A percentile compares a stretch with the other conserved stretches of the same genome.
These are phyloP conservation scores for Ophiostoma montium DNA, from an alignment of 2,329 filamentous ascomycete genomes.

Conservation along the genomic window DNA sequence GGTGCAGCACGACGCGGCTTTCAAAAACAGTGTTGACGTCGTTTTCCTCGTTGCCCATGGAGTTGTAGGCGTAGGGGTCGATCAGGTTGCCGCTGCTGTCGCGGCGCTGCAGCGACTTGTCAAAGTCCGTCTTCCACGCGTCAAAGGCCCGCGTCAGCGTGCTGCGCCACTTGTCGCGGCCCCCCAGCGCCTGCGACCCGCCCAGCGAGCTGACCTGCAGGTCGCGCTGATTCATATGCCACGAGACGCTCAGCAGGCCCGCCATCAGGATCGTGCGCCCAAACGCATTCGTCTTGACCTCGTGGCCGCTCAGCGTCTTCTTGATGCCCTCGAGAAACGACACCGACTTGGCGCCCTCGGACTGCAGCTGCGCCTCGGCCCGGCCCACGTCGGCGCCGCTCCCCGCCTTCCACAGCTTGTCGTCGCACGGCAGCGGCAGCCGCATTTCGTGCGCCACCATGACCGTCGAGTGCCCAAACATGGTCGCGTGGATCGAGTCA, in stretches of 20 bases:
- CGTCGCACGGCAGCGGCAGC: constrained; percentile 80
- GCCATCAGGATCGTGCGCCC: constrained; percentile 90
- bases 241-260: constrained; percentile 81
- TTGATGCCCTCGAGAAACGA: constrained; percentile 88
- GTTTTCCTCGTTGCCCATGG: constrained; percentile 34
- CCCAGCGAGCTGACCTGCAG: constrained; percentile 79
- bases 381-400: constrained; percentile 76
- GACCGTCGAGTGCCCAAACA: constrained; percentile 93
- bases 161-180: constrained; percentile 79
- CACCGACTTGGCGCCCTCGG: constrained; percentile 69
- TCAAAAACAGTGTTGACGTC: constrained; percentile 59
- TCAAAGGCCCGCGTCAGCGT: constrained; percentile 81
- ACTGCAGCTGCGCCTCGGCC: constrained; percentile 65
- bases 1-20: constrained; percentile 76
- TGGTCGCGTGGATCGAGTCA: constrained; percentile 90
- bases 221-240: constrained; percentile 96
- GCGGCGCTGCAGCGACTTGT: constrained; percentile 52
- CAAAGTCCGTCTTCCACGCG: constrained; percentile 85
- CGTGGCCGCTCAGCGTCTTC: constrained; percentile 70
- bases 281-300: constrained; percentile 83
- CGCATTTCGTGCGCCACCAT: constrained; percentile 97
- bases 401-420: constrained; percentile 80
- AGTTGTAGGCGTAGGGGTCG: constrained; percentile 23
- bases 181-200: constrained; percentile 59
- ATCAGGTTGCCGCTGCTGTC: constrained; percentile 5